A percentile compares a stretch with the other conserved stretches of the same genome.
These are phyloP conservation scores for Ogataea trehalophila DNA, from an alignment of 805 yeast genomes.

Conservation along the genomic window DNA sequence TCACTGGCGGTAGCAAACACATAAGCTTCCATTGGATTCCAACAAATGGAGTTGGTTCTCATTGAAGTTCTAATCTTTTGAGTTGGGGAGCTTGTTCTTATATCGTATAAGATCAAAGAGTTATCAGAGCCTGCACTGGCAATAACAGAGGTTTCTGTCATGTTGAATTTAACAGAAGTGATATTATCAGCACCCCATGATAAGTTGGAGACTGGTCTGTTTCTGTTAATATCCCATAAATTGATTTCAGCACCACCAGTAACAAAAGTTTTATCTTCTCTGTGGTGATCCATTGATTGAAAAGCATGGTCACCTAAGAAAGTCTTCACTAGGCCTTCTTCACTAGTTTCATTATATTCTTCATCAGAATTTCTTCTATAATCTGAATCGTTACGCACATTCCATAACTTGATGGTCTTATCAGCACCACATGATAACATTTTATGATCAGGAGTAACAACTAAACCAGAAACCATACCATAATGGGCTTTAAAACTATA, in stretches of 20 bases:
- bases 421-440: constrained; percentile 85
- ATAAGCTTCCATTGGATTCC: constrained; percentile 99
- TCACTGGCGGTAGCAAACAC: constrained; percentile 89
- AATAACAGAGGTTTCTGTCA: constrained; percentile 80
- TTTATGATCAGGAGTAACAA: constrained; percentile 61
- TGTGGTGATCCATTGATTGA: constrained; percentile 82
- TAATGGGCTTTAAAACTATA: constrained; percentile 83
- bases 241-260: constrained; percentile 90
- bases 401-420: constrained; percentile 86
- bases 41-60: constrained; percentile 79
- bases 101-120: constrained; percentile 83
- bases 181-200: constrained; percentile 98
- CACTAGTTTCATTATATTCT: constrained; percentile 27
- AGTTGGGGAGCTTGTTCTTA: constrained; percentile 85
- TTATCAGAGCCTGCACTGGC: constrained; percentile 92
- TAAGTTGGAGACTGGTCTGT: constrained; percentile 69
- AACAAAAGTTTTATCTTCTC: constrained; percentile 66
- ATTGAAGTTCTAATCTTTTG: constrained; percentile 82
- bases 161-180: constrained; percentile 76
- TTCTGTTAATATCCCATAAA: constrained; percentile 85
- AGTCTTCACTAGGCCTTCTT: constrained; percentile 66
- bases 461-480: constrained; percentile 82
- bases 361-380: constrained; percentile 18
- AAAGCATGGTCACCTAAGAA: constrained; percentile 81
- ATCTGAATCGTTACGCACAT: constrained; percentile 45